Percentiles rank a stretch among this genome's conserved stretches.
These are phyloP conservation scores for Cyanodermella asteris DNA, from an alignment of 2,329 filamentous ascomycete genomes.

Conservation along the genomic window DNA sequence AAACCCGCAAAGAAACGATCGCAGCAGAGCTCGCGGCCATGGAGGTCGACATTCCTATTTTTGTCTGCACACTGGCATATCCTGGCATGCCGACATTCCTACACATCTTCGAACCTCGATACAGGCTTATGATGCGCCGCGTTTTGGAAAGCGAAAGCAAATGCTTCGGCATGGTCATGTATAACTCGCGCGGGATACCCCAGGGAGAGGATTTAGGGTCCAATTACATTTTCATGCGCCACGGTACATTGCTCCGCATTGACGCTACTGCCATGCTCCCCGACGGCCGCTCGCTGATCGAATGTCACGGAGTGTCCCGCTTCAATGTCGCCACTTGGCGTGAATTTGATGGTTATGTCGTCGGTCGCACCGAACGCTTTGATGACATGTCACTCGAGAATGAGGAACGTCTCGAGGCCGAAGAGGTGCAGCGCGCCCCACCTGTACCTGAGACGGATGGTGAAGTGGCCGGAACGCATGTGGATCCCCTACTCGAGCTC, in stretches of 20 bases:
- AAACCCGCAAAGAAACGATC: conserved; percentile 31
- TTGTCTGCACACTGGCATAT: conserved; percentile 64
- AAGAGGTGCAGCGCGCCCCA: conserved; percentile 31
- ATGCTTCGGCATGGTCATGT: conserved; percentile 71
- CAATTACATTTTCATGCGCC: conserved; percentile 42
- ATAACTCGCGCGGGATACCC: conserved; percentile 30
- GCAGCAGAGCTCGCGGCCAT: conserved; percentile 34
- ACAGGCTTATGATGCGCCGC: conserved; percentile 70
- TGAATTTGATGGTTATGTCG: conserved; percentile 51
- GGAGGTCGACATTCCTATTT: conserved; percentile 43
- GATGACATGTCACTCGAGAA: conserved; percentile 66
- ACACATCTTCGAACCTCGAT: conserved; percentile 82
- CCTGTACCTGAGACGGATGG: conserved; percentile 6
- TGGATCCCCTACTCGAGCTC: conserved; percentile 18
- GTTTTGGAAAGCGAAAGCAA: conserved; percentile 45
- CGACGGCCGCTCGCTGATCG: conserved; percentile 63
- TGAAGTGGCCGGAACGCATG: too few relatives aligned
- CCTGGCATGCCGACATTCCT: conserved; percentile 69
- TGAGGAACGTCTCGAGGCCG: conserved; percentile 54
- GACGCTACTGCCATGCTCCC: conserved; percentile 49
- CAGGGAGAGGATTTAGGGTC: conserved; percentile 29
- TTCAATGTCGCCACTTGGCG: conserved; percentile 49
- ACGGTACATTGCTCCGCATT: conserved; percentile 61
- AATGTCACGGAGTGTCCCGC: conserved; percentile 53
- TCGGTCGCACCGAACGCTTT: conserved; percentile 54